Base-by-base conservation (phyloP, 1,284 basidiomycete species). In the Veloboletus limbatus region DNA sequence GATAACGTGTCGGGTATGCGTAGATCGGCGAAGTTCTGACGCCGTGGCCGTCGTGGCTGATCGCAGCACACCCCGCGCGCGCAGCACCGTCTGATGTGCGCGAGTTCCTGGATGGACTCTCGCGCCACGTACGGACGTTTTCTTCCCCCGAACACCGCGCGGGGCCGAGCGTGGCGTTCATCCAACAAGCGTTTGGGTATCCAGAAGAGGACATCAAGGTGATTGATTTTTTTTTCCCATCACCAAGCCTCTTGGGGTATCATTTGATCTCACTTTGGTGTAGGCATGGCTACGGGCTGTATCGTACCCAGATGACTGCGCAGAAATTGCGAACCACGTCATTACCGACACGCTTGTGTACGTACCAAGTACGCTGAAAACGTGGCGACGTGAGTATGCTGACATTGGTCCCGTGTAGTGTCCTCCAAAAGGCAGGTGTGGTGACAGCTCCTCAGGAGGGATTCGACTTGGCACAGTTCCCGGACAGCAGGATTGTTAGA, bases 11-110 rank as follows among this genome's bases (percentile, higher is more conserved):
- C n/a, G n/a, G n/a, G 6, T 16, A 14, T 8, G n/a, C n/a, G 11
- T 17, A 94, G 85, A 91, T 96, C 53, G 91, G 90, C 14, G 82
- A 81, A 5, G 86, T 93, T 1, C 87, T 85, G 30, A 98, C 95
- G 0, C 96, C 96, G 0, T 99, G 96, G 96, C 91, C 94, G 14
- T 94, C 90, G 2, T 99, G 96, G 96, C 74, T 90, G 47, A 89
- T 97, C 58, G 92, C 90, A 20, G 90, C 91, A 9, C 82, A 90
- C 51, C 82, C 84, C 0, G 72, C 68, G n/a, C 76, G 84, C 9
- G 79, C 82, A 22, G 66, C 78, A 11, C 58, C 75, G 0, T 61
- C 62, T 2, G 72, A 72, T 1, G 70, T 94, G 7, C 65, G 66
- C n/a, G 45, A 64, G 2, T 95, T 96, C 72, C 70, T 97, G 14